Evolutionary conservation across 75 land plant genomes (phyloP).

Genomic region (Larix kaempferi): DNA sequence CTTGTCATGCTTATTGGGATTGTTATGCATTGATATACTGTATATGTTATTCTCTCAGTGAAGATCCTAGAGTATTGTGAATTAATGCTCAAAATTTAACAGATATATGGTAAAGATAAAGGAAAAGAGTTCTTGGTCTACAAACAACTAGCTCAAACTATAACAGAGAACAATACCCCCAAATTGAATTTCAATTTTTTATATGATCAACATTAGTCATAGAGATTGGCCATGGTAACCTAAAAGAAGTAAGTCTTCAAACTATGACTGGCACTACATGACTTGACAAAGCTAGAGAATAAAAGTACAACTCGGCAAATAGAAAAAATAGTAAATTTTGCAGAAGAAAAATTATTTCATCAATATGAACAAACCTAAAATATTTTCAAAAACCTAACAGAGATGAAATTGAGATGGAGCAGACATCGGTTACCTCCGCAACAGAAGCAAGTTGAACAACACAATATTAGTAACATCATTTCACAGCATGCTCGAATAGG

Average conservation of each 20-base stretch:
- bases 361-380: not conserved
- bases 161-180: not conserved
- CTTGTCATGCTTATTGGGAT: no score
- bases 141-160: not conserved
- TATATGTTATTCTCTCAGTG: no score
- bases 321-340: no score
- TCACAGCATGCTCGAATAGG: not conserved
- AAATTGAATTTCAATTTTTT: not conserved
- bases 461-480: conserved; percentile 1
- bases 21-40: no score
- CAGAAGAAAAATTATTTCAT: not conserved
- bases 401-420: not conserved
- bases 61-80: no score
- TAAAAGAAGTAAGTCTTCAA: not conserved
- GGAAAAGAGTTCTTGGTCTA: not conserved
- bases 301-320: no score
- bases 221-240: not conserved
- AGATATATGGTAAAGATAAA: not conserved
- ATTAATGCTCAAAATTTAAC: no score
- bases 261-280: not conserved
- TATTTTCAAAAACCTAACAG: not conserved
- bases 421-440: conserved; percentile 3
- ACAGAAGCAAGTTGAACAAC: conserved; percentile 10
- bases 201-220: no score
- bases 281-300: not conserved